Evolutionary conservation across 2,329 filamentous ascomycete genomes (phyloP).

Genomic region (Xylariaceae sp.): DNA sequence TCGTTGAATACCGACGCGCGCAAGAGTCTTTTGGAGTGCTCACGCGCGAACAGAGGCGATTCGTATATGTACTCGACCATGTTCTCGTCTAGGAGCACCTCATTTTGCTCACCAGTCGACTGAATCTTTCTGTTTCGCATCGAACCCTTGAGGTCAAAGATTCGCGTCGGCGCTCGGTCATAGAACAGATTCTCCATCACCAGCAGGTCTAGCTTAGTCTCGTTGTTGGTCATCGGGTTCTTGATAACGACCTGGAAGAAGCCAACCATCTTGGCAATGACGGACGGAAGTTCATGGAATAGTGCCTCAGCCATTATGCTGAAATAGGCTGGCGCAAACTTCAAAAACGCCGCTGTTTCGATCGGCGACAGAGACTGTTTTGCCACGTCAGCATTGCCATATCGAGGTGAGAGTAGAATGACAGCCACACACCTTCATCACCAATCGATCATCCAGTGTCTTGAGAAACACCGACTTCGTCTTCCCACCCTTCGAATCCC

Average conservation of each 20-base stretch:
- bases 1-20: slow-evolving; percentile 94
- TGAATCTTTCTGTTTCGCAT: slow-evolving; percentile 99
- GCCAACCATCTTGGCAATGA: slow-evolving; percentile 98
- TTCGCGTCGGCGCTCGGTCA: slow-evolving; percentile 79
- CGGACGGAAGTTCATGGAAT: slow-evolving; percentile 89
- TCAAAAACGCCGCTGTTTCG: slow-evolving; percentile 88
- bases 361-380: slow-evolving; percentile 73
- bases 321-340: slow-evolving; percentile 95
- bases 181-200: slow-evolving; percentile 99
- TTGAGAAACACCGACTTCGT: slow-evolving; percentile 97
- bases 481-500: slow-evolving; percentile 96
- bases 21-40: slow-evolving; percentile 92
- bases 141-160: slow-evolving; percentile 93
- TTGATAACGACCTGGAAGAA: slow-evolving; percentile 98
- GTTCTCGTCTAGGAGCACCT: slow-evolving; percentile 95
- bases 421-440: slow-evolving; percentile 57
- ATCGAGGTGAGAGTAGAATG: slow-evolving; percentile 32
- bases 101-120: slow-evolving; percentile 89
- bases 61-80: slow-evolving; percentile 99
- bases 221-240: slow-evolving; percentile 81
- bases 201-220: slow-evolving; percentile 89
- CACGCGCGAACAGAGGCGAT: slow-evolving; percentile 86
- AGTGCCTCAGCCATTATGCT: slow-evolving; percentile 93
- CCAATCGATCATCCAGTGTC: slow-evolving; percentile 87
- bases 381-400: slow-evolving; percentile 2